A percentile compares a stretch with the other conserved stretches of the same genome.
phyloP scores from a whole-genome alignment of 371 early-diverging fungal species.

The Batrachochytrium dendrobatidis region DNA sequence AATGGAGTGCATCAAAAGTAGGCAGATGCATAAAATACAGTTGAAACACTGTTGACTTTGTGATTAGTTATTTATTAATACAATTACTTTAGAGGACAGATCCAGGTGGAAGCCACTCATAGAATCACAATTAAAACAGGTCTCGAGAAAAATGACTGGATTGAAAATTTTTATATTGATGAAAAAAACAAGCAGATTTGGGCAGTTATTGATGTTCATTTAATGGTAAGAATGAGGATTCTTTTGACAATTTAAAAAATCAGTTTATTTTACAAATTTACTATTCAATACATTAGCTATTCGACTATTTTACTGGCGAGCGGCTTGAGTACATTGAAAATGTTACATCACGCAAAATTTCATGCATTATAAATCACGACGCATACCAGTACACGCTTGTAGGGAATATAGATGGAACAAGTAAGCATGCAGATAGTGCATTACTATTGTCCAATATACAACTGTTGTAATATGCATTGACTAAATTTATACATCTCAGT shows the following conservation, averaged over 20 bases:
- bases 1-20: conserved; percentile 13
- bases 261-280: conserved; percentile 5
- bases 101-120: conserved; percentile 13
- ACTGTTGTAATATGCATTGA: too few species aligned
- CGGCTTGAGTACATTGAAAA: conserved; percentile 1
- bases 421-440: conserved; percentile 9
- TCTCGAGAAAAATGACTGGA: conserved; percentile 31
- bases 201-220: conserved; percentile 24
- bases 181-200: conserved; percentile 16
- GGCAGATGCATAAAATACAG: background rate
- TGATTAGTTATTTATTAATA: background rate
- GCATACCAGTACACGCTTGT: conserved; percentile 30
- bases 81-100: background rate
- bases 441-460: too few species aligned
- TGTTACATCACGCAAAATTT: conserved; percentile 19
- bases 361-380: conserved; percentile 24
- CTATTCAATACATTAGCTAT: background rate
- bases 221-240: conserved; percentile 19
- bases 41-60: background rate
- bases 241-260: background rate
- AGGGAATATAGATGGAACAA: conserved; percentile 21
- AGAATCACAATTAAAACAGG: conserved; percentile 14
- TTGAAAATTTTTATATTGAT: conserved; percentile 26
- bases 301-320: conserved; percentile 1
- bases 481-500: too few species aligned